A percentile compares a stretch with the other conserved stretches of the same genome.
Evolutionary conservation across 2,329 filamentous ascomycete species (phyloP).

Genomic region (Truncatella angustata): DNA sequence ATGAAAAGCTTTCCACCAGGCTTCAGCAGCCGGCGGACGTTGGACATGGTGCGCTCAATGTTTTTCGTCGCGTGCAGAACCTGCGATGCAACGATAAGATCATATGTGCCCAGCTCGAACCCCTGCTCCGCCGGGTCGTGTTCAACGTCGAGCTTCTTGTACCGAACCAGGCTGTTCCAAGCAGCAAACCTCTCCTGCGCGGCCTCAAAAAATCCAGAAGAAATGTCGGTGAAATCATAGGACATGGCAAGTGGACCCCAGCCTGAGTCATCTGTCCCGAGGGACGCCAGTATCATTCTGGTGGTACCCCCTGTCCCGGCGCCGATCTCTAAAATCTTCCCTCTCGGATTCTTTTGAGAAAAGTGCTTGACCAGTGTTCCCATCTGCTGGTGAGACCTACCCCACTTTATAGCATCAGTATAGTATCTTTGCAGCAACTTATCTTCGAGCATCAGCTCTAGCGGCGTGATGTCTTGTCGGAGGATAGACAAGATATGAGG

Average conservation of each 20-base stretch:
- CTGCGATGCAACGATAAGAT: constrained; percentile 17
- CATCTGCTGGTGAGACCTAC: constrained; percentile 11
- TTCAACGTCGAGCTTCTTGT: constrained; percentile 26
- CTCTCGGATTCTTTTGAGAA: neutral
- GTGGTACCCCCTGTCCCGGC: neutral
- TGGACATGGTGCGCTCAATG: constrained; percentile 11
- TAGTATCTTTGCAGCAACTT: constrained; percentile 27
- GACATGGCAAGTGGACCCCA: neutral
- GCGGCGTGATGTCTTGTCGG: constrained; percentile 22
- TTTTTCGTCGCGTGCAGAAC: constrained; percentile 17
- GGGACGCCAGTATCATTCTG: neutral
- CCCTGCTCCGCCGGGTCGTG: constrained; percentile 12
- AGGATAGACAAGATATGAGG: constrained; percentile 27
- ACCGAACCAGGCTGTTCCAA: constrained; percentile 24
- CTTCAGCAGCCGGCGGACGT: constrained; percentile 15
- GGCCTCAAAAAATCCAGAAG: neutral
- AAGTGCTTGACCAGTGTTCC: neutral
- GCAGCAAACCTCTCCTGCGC: neutral
- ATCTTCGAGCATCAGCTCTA: constrained; percentile 27
- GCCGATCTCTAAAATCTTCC: constrained; percentile 7
- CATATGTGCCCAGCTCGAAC: constrained; percentile 7
- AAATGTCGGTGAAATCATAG: neutral
- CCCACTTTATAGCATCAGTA: constrained; percentile 25
- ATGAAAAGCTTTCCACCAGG: constrained; percentile 15
- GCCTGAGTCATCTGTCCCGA: neutral